Evolutionary conservation across 1,284 basidiomycete species (phyloP), one percentile per base, ranked within the genome.

Genomic region (Rhodofomes roseus): DNA sequence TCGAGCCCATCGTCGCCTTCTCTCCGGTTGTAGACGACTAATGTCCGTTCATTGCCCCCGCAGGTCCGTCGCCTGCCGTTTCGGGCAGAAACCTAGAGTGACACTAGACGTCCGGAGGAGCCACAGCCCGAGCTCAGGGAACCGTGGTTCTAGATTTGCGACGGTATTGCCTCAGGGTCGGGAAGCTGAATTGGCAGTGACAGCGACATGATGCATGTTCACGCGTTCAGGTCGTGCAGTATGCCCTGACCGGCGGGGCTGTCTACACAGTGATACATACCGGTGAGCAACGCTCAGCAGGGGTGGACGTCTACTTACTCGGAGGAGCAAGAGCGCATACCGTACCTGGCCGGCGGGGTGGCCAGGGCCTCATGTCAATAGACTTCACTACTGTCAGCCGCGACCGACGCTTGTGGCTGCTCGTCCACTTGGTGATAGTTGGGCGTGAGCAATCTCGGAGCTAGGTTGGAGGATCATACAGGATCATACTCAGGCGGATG

Each of bases 11-110:
- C 29, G 50, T 22, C 20, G 22, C 22, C 50, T 52, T 52, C 50
- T 20, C 12, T 52, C 50, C n/a, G 27, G n/a, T 52, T 52, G 50
- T 37, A n/a, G 50, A 52, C 50, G 50, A 20, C n/a, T 52, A 52
- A 52, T 52, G 31, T 52, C 50, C 50, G 50, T 52, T 34, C 50
- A 37, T 34, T 34, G 50, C 50, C 50, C 5, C 46, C 14, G 37
- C 37, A 39, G 16, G 37, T 39, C 37, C 37, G 37, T 39, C 37
- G 46, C 23, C 46, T 48, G 3, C 25, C 23, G 22, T 14, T 11
- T 29, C 16, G 1, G 46, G 46, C 22, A 27, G 25, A 48, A 48
- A 48, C 46, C 12, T 48, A 48, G 25, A 39, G 37, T 39, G 37
- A 39, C 37, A 8, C n/a, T 7, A 14, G 46, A 27, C 25, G 29